Conservation (phyloP, 164 flowering plant species). For the Vitis rupestris region DNA sequence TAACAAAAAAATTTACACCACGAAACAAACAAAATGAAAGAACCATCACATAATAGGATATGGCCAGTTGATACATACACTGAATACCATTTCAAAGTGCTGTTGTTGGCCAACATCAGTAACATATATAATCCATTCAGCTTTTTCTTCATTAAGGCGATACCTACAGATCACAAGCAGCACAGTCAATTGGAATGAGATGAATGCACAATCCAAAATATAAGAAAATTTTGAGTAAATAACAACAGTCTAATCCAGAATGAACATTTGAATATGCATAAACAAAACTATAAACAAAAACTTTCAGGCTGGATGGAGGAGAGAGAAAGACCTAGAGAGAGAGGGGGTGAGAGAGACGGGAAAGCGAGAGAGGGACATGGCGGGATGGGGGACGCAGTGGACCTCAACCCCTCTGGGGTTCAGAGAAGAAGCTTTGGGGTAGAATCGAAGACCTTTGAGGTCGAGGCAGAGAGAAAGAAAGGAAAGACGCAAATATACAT, state of each 20-base stretch:
- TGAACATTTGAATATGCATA: neutral
- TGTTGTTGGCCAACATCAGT: constrained; percentile 96
- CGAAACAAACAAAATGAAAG: neutral
- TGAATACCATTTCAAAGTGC: constrained; percentile 92
- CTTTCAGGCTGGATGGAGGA: too few relatives aligned
- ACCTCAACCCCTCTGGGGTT: too few relatives aligned
- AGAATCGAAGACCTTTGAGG: too few relatives aligned
- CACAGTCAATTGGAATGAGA: constrained; percentile 6
- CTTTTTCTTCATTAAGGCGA: constrained; percentile 93
- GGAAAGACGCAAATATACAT: too few relatives aligned
- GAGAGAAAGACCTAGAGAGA: too few relatives aligned
- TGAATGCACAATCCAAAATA: neutral
- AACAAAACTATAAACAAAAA: neutral
- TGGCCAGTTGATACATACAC: constrained; percentile 43
- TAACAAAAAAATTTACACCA: too few relatives aligned
- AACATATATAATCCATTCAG: constrained; percentile 92
- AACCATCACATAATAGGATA: neutral
- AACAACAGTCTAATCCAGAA: constrained; percentile 2
- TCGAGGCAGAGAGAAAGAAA: too few relatives aligned
- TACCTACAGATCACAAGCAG: constrained; percentile 57
- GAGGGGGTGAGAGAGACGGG: too few relatives aligned
- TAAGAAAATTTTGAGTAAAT: neutral
- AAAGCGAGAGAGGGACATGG: too few relatives aligned
- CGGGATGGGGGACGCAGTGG: too few relatives aligned
- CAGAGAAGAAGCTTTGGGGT: too few relatives aligned